Percentiles rank a stretch among this genome's conserved stretches.
phyloP scores from a whole-genome alignment of 306 rosid genomes.

The Castanopsis chinensis region DNA sequence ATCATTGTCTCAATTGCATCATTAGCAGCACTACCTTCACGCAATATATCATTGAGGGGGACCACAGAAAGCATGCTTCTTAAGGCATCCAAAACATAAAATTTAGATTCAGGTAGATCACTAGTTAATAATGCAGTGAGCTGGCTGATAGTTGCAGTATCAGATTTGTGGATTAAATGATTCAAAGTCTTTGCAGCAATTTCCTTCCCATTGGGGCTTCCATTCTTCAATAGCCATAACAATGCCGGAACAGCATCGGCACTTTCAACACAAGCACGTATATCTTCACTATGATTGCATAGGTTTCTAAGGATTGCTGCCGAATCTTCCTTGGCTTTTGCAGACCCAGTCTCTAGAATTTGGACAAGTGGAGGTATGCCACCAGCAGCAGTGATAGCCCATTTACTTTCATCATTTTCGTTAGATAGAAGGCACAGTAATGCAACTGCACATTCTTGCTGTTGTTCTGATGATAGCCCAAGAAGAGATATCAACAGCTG shows the following conservation, averaged over 20 bases:
- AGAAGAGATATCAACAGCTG: constrained; percentile 92
- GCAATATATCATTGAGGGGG: constrained; percentile 79
- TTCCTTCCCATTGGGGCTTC: constrained; percentile 96
- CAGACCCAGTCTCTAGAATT: constrained; percentile 92
- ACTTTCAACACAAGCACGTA: constrained; percentile 98
- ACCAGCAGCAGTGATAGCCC: constrained; percentile 99
- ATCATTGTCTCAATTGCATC: constrained; percentile 94
- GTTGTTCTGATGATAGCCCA: constrained; percentile 98
- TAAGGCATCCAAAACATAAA: constrained; percentile 84
- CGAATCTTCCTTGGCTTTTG: constrained; percentile 97
- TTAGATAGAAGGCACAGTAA: constrained; percentile 83
- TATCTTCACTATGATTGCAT: constrained; percentile 99
- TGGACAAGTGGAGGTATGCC: constrained; percentile 99
- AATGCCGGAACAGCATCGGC: constrained; percentile 99
- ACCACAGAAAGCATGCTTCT: constrained; percentile 90
- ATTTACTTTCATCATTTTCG: constrained; percentile 95
- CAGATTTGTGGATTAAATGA: constrained; percentile 95
- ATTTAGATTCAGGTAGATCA: constrained; percentile 92
- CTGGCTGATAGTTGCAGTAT: constrained; percentile 93
- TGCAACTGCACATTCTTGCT: constrained; percentile 98
- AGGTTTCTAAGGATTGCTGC: constrained; percentile 89
- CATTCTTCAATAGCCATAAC: constrained; percentile 92
- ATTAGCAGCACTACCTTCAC: constrained; percentile 90
- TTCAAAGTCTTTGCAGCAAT: constrained; percentile 96
- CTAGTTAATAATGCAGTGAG: constrained; percentile 91